phyloP scores from a whole-genome alignment of 495 filamentous ascomycete species.

The Penicillium angulare region DNA sequence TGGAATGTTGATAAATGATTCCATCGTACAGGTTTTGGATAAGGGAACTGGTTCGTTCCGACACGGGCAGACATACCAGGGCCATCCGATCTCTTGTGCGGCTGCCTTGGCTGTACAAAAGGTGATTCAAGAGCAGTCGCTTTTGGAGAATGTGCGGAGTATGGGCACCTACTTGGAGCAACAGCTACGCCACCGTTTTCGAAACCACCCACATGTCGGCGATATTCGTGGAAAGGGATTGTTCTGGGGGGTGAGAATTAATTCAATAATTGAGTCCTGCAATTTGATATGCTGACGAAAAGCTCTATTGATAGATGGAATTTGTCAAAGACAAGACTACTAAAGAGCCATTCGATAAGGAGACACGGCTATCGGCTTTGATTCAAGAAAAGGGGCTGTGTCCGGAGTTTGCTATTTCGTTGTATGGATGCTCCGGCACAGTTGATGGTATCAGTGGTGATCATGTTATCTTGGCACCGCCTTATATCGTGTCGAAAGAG shows the following conservation, averaged over 20 bases:
- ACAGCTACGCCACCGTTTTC: conserved; percentile 33
- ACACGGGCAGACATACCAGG: conserved; percentile 62
- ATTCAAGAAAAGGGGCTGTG: conserved; percentile 55
- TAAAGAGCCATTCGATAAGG: conserved; percentile 52
- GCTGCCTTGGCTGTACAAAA: conserved; percentile 55
- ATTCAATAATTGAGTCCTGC: neutral
- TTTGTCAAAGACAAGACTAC: conserved; percentile 56
- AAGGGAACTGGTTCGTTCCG: conserved; percentile 54
- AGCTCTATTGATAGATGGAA: conserved; percentile 42
- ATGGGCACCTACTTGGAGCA: conserved; percentile 48
- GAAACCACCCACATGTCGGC: conserved; percentile 45
- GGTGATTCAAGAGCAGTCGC: conserved; percentile 43
- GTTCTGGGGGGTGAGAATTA: conserved; percentile 52
- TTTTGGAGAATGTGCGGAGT: conserved; percentile 46
- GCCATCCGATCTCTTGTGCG: conserved; percentile 56
- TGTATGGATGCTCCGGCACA: conserved; percentile 71
- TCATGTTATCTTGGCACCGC: conserved; percentile 71
- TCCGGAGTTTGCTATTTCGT: conserved; percentile 54
- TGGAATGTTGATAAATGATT: conserved; percentile 54
- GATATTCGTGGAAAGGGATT: conserved; percentile 57
- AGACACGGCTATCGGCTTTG: conserved; percentile 33
- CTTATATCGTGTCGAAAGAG: conserved; percentile 63
- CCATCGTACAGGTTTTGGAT: conserved; percentile 53
- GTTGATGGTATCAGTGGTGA: conserved; percentile 69
- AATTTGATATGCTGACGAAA: conserved; percentile 1